phyloP scores from a whole-genome alignment of 2,329 filamentous ascomycete species.

The Fulvia fulva region DNA sequence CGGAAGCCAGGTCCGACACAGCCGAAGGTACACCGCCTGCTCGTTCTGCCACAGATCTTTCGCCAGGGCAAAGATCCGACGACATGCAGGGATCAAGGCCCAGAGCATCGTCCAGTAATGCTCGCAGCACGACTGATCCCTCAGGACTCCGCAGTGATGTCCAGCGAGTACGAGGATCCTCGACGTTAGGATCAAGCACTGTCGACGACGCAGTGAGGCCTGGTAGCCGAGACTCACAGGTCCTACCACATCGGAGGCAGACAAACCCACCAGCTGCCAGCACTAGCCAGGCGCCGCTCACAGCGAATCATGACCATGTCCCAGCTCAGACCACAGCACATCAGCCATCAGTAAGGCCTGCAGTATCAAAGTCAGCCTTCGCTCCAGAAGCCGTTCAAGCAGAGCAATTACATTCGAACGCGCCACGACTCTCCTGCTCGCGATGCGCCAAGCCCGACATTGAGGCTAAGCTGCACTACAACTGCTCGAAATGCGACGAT shows the following conservation, averaged over 20 bases:
- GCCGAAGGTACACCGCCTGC: constrained; percentile 45
- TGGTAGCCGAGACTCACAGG: constrained; percentile 5
- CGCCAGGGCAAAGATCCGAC: constrained; percentile 33
- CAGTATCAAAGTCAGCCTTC: constrained; percentile 25
- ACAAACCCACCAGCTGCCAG: constrained; percentile 2
- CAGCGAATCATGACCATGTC: constrained; percentile 11
- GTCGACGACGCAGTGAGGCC: not conserved
- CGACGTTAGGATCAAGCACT: constrained; percentile 3
- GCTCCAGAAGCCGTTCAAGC: constrained; percentile 26
- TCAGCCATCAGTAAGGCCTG: constrained; percentile 17
- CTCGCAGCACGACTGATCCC: constrained; percentile 43
- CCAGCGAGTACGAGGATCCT: constrained; percentile 15
- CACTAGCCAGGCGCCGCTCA: constrained; percentile 9
- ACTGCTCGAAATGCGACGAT: constrained; percentile 65
- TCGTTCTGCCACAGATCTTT: constrained; percentile 64
- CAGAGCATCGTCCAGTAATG: constrained; percentile 39
- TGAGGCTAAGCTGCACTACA: constrained; percentile 82
- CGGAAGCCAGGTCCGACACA: constrained; percentile 38
- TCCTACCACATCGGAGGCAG: constrained; percentile 5
- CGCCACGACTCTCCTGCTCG: constrained; percentile 67
- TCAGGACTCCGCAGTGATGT: constrained; percentile 22
- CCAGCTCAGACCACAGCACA: not conserved
- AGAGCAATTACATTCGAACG: constrained; percentile 43
- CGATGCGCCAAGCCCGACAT: constrained; percentile 68
- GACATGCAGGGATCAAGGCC: constrained; percentile 27